These are phyloP conservation scores for Pelargonium citronellum DNA, from an alignment of 441 rosid species.

Conservation along the genomic window DNA sequence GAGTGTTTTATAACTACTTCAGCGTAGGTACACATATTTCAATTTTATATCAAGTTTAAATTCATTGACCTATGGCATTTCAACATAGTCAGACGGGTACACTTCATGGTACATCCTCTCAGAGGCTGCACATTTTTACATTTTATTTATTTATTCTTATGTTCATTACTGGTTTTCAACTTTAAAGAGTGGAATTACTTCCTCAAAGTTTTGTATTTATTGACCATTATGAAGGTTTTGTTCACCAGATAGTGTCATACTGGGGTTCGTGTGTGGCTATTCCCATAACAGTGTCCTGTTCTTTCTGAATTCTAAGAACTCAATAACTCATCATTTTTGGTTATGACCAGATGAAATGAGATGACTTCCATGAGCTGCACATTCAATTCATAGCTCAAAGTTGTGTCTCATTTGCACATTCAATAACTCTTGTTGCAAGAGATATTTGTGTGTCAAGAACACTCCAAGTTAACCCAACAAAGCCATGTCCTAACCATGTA, in stretches of 20 bases:
- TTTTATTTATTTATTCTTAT: no score
- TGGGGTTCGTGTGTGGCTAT: no score
- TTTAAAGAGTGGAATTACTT: no score
- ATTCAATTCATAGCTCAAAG: not conserved
- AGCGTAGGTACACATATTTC: constrained; percentile 54
- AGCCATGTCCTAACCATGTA: no score
- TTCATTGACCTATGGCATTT: not conserved
- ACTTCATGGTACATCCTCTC: not conserved
- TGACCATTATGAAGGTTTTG: not conserved
- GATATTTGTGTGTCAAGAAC: no score
- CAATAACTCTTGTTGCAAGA: no score
- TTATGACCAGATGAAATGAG: not conserved
- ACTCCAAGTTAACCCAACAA: no score
- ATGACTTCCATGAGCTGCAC: not conserved
- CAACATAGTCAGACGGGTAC: not conserved
- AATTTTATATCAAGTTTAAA: constrained; percentile 10
- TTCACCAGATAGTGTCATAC: not conserved
- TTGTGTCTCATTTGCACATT: not conserved
- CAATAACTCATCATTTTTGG: not conserved
- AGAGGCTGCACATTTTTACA: no score
- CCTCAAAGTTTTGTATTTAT: not conserved
- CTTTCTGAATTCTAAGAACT: no score
- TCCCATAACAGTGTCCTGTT: no score
- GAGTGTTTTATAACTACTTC: constrained; percentile 87
- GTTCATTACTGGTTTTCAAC: no score